A percentile compares a stretch with the other conserved stretches of the same genome.
Conservation (phyloP, 768 basidiomycete genomes). For the Lactarius pseudohatsudake region DNA sequence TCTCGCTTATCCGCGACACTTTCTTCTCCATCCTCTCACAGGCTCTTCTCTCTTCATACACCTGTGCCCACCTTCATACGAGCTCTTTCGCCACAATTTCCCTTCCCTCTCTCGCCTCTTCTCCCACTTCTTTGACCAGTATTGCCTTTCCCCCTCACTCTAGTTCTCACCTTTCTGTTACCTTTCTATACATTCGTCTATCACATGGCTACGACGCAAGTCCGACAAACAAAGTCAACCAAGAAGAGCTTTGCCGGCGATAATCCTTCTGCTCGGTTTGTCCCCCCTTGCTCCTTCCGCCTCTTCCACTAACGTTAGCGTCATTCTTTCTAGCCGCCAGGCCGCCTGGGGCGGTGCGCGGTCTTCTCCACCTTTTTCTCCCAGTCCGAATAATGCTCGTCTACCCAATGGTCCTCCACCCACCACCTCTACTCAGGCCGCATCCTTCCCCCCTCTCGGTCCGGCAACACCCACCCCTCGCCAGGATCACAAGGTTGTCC, state of each 20-base stretch:
- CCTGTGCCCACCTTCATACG: constrained; percentile 22
- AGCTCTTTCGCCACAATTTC: constrained; percentile 21
- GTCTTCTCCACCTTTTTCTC: constrained; percentile 70
- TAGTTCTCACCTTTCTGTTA: constrained; percentile 37
- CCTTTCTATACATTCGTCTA: constrained; percentile 32
- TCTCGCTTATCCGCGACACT: constrained; percentile 25
- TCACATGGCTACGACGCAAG: constrained; percentile 28
- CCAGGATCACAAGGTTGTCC: constrained; percentile 48
- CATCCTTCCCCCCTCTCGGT: constrained; percentile 43
- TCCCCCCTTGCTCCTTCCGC: constrained; percentile 27
- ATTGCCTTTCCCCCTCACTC: constrained; percentile 36
- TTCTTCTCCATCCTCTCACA: constrained; percentile 17
- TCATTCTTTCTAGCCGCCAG: constrained; percentile 36
- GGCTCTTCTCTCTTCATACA: constrained; percentile 16
- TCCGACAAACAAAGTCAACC: constrained; percentile 59
- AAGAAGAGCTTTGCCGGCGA: constrained; percentile 62
- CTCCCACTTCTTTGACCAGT: constrained; percentile 21
- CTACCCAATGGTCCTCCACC: constrained; percentile 43
- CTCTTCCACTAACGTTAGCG: constrained; percentile 12
- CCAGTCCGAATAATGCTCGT: constrained; percentile 43
- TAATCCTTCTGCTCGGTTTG: constrained; percentile 47
- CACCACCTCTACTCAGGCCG: constrained; percentile 33
- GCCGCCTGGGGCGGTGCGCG: constrained; percentile 69
- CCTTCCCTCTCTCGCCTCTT: constrained; percentile 14
- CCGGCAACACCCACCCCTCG: constrained; percentile 31